Evolutionary conservation across 1,284 basidiomycete genomes (phyloP).

Genomic region (Irpex sp.): DNA sequence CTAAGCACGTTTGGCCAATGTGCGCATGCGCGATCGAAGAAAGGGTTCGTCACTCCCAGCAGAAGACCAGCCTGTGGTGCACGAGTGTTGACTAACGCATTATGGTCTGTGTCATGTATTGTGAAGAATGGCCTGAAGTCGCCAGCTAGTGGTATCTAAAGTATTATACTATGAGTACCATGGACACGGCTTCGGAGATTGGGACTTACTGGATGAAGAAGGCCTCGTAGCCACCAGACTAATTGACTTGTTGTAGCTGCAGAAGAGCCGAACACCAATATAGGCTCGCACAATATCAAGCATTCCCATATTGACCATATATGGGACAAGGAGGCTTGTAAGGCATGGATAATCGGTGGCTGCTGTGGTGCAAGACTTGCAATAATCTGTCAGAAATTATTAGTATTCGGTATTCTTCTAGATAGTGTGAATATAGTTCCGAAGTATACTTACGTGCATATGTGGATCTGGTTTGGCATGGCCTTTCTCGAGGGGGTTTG

Average conservation of each 20-base stretch:
- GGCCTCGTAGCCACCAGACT: slow-evolving; percentile 88
- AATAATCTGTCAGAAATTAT: slow-evolving; percentile 52
- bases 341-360: slow-evolving; percentile 69
- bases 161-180: too few relatives aligned
- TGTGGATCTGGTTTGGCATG: slow-evolving; percentile 15
- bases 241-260: slow-evolving; percentile 80
- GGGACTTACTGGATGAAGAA: slow-evolving; percentile 74
- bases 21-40: slow-evolving; percentile 83
- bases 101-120: slow-evolving; percentile 89
- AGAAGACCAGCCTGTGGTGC: slow-evolving; percentile 84
- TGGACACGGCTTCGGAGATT: slow-evolving; percentile 2
- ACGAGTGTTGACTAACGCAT: slow-evolving; percentile 73
- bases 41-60: slow-evolving; percentile 93
- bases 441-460: slow-evolving; percentile 15
- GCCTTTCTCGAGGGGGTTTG: slow-evolving; percentile 23
- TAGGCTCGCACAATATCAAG: slow-evolving; percentile 82
- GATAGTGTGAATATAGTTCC: too few relatives aligned
- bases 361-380: slow-evolving; percentile 71
- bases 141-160: slow-evolving; percentile 76
- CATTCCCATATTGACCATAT: slow-evolving; percentile 97
- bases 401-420: too few relatives aligned
- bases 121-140: slow-evolving; percentile 95
- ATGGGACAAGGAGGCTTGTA: slow-evolving; percentile 73
- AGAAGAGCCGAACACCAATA: slow-evolving; percentile 83
- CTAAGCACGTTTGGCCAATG: slow-evolving; percentile 93